Base-by-base conservation (phyloP, 1,284 basidiomycete species). In the Ceratobasidium sp. region DNA sequence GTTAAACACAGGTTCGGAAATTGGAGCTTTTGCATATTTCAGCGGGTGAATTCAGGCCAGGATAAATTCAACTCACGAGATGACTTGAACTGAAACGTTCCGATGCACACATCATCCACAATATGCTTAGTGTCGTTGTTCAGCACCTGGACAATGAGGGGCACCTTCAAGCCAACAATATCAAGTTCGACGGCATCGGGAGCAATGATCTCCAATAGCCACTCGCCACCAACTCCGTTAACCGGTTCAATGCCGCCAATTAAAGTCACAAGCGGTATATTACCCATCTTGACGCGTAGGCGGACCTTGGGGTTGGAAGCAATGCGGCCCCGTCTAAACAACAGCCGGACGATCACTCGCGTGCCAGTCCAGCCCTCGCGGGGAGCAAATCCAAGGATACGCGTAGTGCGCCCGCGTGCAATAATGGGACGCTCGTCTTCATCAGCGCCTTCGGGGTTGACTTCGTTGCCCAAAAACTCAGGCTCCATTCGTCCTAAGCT, bases 261-360 rank as follows among this genome's bases (percentile, higher is more conserved):
- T 6, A 18, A 16, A 16, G 66, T 69, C 26, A 47, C 32, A 43
- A 69, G 50, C 13, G 66, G 41, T 44, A 69, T 58, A 43, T 69
- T 69, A 1, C 66, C 66, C 66, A 69, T 69, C 54, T 69, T 69
- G 28, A 69, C 49, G 18, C 66, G 52, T 30, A 69, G 43, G 14
- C 38, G 26, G 16, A 69, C 54, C 18, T 44, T 6, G 11, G 61
- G 46, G 32, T 44, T 58, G 4, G 21, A 28, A 14, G 38, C 35
- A 28, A 35, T 30, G 21, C 6, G 13, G 23, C 18, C 43, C 2
- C 26, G 52, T 16, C 35, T 41, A 43, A 69, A 69, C 14, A 69
- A 11, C 21, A 69, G 66, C n/a, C 54, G 66, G 38, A 69, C 18
- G 5, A 30, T 18, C 9, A 69, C 58, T 7, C 18, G 16, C 13